These are phyloP conservation scores for Alternaria solani DNA, from an alignment of 2,329 filamentous ascomycete species.

Conservation along the genomic window DNA sequence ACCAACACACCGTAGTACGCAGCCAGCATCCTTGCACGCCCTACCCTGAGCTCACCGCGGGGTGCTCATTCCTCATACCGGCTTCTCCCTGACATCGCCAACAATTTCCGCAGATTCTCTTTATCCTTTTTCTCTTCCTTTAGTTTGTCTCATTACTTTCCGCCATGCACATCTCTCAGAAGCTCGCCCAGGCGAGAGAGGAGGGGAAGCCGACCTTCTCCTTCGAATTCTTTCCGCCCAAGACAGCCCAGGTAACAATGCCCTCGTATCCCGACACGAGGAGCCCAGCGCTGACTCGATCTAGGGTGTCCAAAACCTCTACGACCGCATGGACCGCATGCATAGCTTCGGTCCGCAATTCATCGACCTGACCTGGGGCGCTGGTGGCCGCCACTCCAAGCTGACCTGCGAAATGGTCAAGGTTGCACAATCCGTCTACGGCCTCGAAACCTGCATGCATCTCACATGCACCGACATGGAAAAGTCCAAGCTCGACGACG, in stretches of 20 bases:
- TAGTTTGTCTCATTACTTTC: conserved; percentile 4
- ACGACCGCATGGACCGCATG: conserved; percentile 99
- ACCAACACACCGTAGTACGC: conserved; percentile 22
- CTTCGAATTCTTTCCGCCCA: conserved; percentile 99
- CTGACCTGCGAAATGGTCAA: conserved; percentile 97
- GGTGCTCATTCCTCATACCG: conserved; percentile 23
- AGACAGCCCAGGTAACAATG: conserved; percentile 75
- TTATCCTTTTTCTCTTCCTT: conserved; percentile 9
- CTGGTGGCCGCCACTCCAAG: conserved; percentile 88
- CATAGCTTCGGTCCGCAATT: conserved; percentile 92
- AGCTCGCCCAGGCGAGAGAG: conserved; percentile 82
- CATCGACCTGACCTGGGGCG: conserved; percentile 98
- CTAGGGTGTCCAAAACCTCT: conserved; percentile 93
- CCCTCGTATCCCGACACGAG: not conserved
- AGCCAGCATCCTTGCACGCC: conserved; percentile 34
- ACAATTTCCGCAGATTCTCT: conserved; percentile 9
- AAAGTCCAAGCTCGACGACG: conserved; percentile 86
- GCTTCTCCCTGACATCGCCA: conserved; percentile 8
- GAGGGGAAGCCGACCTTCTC: conserved; percentile 89
- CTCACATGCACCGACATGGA: conserved; percentile 99
- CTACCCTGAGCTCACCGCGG: conserved; percentile 25
- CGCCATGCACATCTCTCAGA: conserved; percentile 94
- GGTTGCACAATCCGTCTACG: conserved; percentile 93
- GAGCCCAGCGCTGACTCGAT: conserved; percentile 19
- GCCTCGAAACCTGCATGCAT: conserved; percentile 98